Evolutionary conservation across 2,329 filamentous ascomycete species (phyloP), one percentile per base, ranked within the genome.

Genomic region (Aspergillus sergii): DNA sequence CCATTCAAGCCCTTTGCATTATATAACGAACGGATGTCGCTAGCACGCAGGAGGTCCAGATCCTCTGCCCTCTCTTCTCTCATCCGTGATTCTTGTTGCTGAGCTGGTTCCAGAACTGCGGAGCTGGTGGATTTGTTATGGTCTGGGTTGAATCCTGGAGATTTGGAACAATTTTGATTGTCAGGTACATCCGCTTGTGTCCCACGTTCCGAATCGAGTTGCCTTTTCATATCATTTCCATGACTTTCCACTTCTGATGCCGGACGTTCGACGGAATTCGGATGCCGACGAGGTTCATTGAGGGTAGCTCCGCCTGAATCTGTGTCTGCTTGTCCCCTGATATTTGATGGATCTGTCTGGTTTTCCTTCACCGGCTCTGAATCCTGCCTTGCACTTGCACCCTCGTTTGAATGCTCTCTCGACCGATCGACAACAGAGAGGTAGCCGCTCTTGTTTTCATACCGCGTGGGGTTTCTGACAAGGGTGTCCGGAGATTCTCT

Each of bases 11-110:
- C 63, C 36, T 65, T 68, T 14, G 67, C 39, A 54, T 68, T 67
- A 59, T 73, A 78, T 26, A 70, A 65, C 14, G 74, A 72, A 54
- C 77, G 73, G 23, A 79, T 74, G 65, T 79, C 77, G 58, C 71
- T 76, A 2, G 76, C 73, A 45, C 71, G 68, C 46, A 79, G 65
- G n/a, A 71, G 61, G 41, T 78, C 72, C 32, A 79, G 61, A 58
- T 76, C 72, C 43, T 75, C 71, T n/a, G 76, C 69, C 58, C 66
- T 69, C 34, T 68, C 66, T 51, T 69, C 58, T 61, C 11, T 58
- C 48, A 63, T 19, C 14, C 34, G 46, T 36, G 39, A 43, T 16
- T 65, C 57, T n/a, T 62, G 55, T 46, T 62, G 55, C 19, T 26
- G 36, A 12, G 26, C 32, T 14, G 34, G 28, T 12, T 16, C 14